phyloP scores from a whole-genome alignment of 2,329 filamentous ascomycete species.

The Fonsecaea pedrosoi region DNA sequence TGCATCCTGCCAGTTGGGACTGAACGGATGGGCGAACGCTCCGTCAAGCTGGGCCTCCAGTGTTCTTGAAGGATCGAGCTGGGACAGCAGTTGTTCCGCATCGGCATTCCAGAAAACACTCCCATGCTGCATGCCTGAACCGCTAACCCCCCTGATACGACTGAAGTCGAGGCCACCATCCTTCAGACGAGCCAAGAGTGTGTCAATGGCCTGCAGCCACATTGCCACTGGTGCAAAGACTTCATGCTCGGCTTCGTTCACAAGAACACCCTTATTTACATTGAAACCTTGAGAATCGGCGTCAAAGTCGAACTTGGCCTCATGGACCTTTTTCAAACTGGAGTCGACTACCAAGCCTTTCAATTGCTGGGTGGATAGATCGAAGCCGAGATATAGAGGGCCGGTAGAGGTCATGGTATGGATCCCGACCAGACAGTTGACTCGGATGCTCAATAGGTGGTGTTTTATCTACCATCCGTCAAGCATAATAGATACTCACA shows the following conservation, averaged over 20 bases:
- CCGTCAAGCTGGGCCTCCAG: conserved; percentile 74
- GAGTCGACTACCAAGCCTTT: conserved; percentile 91
- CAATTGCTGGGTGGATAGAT: conserved; percentile 94
- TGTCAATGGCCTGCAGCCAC: conserved; percentile 92
- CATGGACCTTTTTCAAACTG: conserved; percentile 76
- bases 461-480: neutral
- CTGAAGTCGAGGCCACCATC: conserved; percentile 74
- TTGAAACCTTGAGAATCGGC: conserved; percentile 78
- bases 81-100: conserved; percentile 69
- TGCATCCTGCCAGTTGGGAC: conserved; percentile 97
- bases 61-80: conserved; percentile 64
- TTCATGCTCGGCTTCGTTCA: conserved; percentile 81
- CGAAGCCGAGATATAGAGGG: conserved; percentile 87
- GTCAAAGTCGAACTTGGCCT: conserved; percentile 96
- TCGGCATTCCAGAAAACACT: conserved; percentile 88
- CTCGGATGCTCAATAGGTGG: neutral
- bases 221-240: conserved; percentile 91
- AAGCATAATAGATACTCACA: conserved; percentile 9
- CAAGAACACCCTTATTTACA: conserved; percentile 85
- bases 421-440: neutral
- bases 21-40: conserved; percentile 82
- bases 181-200: conserved; percentile 76
- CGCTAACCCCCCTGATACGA: conserved; percentile 80
- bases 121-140: conserved; percentile 95
- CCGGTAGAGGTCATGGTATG: conserved; percentile 51